Percentiles rank a stretch among this genome's conserved stretches.
Evolutionary conservation across 2,329 filamentous ascomycete species (phyloP).

Genomic region (Thelonectria rubi): DNA sequence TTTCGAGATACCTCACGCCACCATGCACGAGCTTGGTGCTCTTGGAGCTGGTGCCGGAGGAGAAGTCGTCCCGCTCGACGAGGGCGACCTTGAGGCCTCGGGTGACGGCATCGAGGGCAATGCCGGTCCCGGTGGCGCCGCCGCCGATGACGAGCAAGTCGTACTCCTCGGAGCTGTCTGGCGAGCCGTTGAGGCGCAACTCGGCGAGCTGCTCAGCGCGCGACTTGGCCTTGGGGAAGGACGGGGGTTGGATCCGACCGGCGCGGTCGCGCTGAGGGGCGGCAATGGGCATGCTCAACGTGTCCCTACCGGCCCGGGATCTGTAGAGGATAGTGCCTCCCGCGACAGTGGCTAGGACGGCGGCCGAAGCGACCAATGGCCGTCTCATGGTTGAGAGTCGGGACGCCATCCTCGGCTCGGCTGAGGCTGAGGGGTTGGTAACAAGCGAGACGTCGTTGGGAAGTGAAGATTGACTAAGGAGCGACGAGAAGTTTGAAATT

Average conservation of each 20-base stretch:
- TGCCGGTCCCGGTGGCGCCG: conserved; percentile 81
- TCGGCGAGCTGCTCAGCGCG: conserved; percentile 53
- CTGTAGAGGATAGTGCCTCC: conserved; percentile 46
- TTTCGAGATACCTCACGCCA: conserved; percentile 85
- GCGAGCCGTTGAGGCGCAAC: conserved; percentile 46
- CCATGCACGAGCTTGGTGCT: conserved; percentile 89
- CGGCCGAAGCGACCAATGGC: conserved; percentile 47
- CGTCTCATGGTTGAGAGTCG: conserved; percentile 48
- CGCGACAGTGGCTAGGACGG: conserved; percentile 40
- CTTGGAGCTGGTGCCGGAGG: conserved; percentile 83
- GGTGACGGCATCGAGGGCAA: conserved; percentile 82
- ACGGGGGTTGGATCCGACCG: conserved; percentile 51
- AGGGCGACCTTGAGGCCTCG: conserved; percentile 81
- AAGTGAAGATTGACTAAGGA: not conserved
- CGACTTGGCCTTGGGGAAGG: conserved; percentile 47
- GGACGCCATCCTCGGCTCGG: conserved; percentile 45
- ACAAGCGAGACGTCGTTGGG: not conserved
- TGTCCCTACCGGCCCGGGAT: conserved; percentile 42
- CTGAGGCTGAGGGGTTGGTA: not conserved
- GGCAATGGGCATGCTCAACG: conserved; percentile 47
- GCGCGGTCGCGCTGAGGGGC: conserved; percentile 48
- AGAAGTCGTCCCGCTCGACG: conserved; percentile 86
- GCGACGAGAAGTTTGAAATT: not conserved
- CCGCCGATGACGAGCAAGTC: conserved; percentile 83
- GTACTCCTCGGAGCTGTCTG: conserved; percentile 65